Percentiles rank a stretch among this genome's conserved stretches.
Evolutionary conservation across 2,329 filamentous ascomycete genomes (phyloP).

Genomic region (Aspergillus texensis): DNA sequence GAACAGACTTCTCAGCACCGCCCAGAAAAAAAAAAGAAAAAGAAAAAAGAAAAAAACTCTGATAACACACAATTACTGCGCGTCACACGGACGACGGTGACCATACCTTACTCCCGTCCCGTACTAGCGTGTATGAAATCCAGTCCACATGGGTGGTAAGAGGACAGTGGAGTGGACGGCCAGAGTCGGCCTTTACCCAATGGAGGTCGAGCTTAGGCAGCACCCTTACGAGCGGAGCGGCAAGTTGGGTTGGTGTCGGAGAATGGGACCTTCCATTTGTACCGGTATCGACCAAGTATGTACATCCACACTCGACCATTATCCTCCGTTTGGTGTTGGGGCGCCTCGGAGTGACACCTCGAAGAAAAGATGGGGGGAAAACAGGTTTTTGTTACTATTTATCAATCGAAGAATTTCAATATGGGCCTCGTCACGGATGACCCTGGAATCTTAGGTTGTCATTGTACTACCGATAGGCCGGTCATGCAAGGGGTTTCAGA

Average conservation of each 20-base stretch:
- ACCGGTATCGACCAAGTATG: background rate
- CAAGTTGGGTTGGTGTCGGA: slow-evolving; percentile 1
- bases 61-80: background rate
- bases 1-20: background rate
- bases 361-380: background rate
- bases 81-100: background rate
- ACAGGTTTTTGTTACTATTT: background rate
- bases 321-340: background rate
- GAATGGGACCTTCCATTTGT: background rate
- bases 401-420: background rate
- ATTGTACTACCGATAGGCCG: background rate
- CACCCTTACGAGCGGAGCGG: slow-evolving; percentile 10
- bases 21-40: background rate
- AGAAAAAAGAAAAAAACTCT: background rate
- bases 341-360: background rate
- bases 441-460: background rate
- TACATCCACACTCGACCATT: background rate
- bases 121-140: background rate
- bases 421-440: no score
- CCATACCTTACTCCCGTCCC: background rate
- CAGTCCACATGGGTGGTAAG: slow-evolving; percentile 1
- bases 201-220: slow-evolving; percentile 6
- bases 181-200: slow-evolving; percentile 6
- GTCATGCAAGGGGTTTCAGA: slow-evolving; percentile 3
- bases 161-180: slow-evolving; percentile 3